Evolutionary conservation across 1,139 yeast species (phyloP), one percentile per base, ranked within the genome.

Genomic region (Zygosaccharomyces sapae): DNA sequence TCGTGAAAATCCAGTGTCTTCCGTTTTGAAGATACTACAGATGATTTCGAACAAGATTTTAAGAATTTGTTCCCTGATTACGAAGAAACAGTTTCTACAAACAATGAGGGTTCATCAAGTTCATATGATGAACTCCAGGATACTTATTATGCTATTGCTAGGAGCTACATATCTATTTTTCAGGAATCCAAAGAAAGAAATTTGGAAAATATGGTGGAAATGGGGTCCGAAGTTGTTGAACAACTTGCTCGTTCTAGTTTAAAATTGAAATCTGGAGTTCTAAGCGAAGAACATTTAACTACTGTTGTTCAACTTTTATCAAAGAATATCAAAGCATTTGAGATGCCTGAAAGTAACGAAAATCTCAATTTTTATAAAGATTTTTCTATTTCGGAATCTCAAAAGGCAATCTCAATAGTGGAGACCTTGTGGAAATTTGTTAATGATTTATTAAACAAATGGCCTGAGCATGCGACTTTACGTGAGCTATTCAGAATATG

Each of bases 401-500:
- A 74, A 50, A 70, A 67, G 38, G 87, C 95, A 1, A 76, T 82
- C 41, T 62, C 61, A 1, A 61, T 83, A 2, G 70, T 86, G 7
- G 68, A 75, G 9, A 71, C 69, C 1, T 66, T 89, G 6, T 71
- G 75, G 53, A 63, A 66, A 3, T 69, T 78, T 3, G 78, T 79
- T 2, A 57, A 66, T 12, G 71, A 70, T n/a, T 66, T 87, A 24
- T 65, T 85, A 12, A 69, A 69, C 19, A 80, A 82, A 61, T 92
- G 97, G 96, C 97, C 98, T 0, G 98, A 94, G 59, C 96, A 94
- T 70, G 94, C 95, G 0, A 88, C 95, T 0, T 69, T 94, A 44
- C 82, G 76, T 49, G 88, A 84, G 31, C 74, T 92, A 45, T 67
- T 71, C 27, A 70, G 82, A 50, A 80, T 85, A n/a, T 77, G 85